Conservation (phyloP, 345 rosid genomes). For the Adansonia digitata region DNA sequence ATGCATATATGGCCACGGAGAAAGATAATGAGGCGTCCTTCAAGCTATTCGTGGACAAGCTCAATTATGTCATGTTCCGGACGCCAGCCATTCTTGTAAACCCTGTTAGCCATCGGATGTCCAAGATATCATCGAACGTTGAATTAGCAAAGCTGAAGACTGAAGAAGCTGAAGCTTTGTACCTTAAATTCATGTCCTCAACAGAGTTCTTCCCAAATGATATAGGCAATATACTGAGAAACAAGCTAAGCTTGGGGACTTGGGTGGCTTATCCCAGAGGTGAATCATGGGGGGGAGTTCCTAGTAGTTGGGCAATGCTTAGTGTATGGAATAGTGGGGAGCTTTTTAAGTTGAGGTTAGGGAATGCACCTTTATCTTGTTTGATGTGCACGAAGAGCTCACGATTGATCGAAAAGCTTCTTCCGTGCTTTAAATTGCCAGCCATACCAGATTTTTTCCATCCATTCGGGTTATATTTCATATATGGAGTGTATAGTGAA, state of each 20-base stretch:
- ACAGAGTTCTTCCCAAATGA: conserved; percentile 70
- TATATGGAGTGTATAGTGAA: conserved; percentile 60
- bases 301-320: conserved; percentile 64
- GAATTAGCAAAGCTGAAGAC: conserved; percentile 39
- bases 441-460: conserved; percentile 49
- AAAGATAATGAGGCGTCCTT: conserved; percentile 65
- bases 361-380: conserved; percentile 54
- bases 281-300: conserved; percentile 22
- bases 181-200: conserved; percentile 42
- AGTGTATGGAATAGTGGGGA: conserved; percentile 82
- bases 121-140: conserved; percentile 27
- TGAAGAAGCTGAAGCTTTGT: conserved; percentile 50
- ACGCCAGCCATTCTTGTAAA: conserved; percentile 62
- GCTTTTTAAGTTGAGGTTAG: conserved; percentile 57
- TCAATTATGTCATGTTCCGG: conserved; percentile 46
- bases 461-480: conserved; percentile 73
- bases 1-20: conserved; percentile 76
- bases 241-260: conserved; percentile 67
- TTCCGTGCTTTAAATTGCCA: conserved; percentile 50
- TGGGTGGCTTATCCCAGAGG: conserved; percentile 58
- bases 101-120: conserved; percentile 39
- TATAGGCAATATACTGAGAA: conserved; percentile 46
- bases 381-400: conserved; percentile 42
- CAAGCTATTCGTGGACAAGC: conserved; percentile 45
- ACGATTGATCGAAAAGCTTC: conserved; percentile 31